Base-by-base conservation (phyloP, 441 rosid genomes). In the Macaranga tanarius region DNA sequence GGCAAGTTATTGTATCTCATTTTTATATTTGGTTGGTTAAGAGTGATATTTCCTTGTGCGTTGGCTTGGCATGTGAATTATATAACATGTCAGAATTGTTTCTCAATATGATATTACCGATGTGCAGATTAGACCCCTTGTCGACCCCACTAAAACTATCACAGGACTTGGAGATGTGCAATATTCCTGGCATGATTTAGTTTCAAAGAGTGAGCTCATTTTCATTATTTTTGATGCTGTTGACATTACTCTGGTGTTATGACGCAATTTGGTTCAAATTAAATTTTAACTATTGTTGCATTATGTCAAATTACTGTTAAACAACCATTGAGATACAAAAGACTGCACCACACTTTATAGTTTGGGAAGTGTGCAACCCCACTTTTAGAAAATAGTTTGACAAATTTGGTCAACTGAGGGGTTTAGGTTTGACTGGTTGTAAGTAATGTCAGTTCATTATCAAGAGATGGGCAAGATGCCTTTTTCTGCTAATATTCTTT, bases 141-240 rank as follows among this genome's bases (percentile, higher is more conserved):
- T 92, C 47, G 34, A 50, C 58, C 99, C 99, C 42, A 96, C 99
- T 47, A 73, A 71, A 26, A 78, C 62, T 50, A 96, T 96, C 76
- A 69, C 81, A 40, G 5, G 58, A 16, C 86, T 93, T 73, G 88
- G 62, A 68, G 0, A 75, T 64, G 72, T 88, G 83, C 50, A 1
- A 5, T 96, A 96, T 80, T 89, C 99, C 42, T 96, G 99, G 99
- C 99, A 93, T 87, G 99, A 96, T 86, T 38, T 96, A 1, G 66
- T 96, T 79, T 96, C 99, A 76, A 91, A 91, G 82, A 71, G 99
- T 96, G 77, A 79, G 97, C 19, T 69, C 42, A 47, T 42, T 38
- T 58, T 20, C 55, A 9, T 63, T 50, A 67, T 38, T 55, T 56
- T 26, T 38, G 59, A 47, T 73, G 10, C 20, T 67, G 23, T 47